phyloP scores from a whole-genome alignment of 169 alveolate species.

The Cryptosporidium baileyi region DNA sequence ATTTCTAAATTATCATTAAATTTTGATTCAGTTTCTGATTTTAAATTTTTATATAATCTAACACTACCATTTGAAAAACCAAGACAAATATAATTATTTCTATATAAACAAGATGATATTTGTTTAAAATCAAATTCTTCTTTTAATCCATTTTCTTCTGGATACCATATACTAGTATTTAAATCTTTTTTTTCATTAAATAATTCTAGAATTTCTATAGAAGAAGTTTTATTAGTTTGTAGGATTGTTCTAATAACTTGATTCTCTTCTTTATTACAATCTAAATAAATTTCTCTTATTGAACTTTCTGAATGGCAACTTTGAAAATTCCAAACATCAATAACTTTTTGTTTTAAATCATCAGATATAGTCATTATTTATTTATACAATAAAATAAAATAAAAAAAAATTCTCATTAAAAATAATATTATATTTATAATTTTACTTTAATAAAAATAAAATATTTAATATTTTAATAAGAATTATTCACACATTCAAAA shows the following conservation, averaged over 20 bases:
- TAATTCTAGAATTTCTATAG: slow-evolving; percentile 20
- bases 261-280: background rate
- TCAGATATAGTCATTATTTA: too few species aligned
- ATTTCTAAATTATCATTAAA: background rate
- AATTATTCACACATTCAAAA: too few species aligned
- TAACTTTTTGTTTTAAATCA: too few species aligned
- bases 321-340: background rate
- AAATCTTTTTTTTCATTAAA: background rate
- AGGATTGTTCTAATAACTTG: background rate
- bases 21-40: background rate
- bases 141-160: background rate
- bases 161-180: slow-evolving; percentile 28
- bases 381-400: too few species aligned
- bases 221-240: slow-evolving; percentile 27
- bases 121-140: slow-evolving; percentile 36
- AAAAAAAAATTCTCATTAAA: too few species aligned
- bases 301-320: background rate
- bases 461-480: too few species aligned
- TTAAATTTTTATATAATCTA: background rate
- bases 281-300: slow-evolving; percentile 19
- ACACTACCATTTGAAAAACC: slow-evolving; percentile 62
- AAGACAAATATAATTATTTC: slow-evolving; percentile 4
- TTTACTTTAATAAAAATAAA: too few species aligned
- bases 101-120: slow-evolving; percentile 37
- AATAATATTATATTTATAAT: too few species aligned